These are phyloP conservation scores for Phialocephala subalpina DNA, from an alignment of 2,329 filamentous ascomycete genomes.

Conservation along the genomic window DNA sequence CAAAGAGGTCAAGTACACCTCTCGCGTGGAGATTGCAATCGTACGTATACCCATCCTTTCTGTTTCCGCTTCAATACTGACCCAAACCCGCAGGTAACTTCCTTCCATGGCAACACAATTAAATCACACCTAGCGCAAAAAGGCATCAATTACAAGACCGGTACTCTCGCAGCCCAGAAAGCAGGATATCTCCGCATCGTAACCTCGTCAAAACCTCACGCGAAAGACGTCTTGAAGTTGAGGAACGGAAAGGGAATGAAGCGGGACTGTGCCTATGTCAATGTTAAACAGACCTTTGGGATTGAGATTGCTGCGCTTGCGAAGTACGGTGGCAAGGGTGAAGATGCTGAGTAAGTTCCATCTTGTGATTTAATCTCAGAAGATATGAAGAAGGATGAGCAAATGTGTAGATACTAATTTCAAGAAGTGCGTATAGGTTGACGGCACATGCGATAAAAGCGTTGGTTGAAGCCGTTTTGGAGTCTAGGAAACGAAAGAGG, in stretches of 20 bases:
- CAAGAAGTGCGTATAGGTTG: conserved; percentile 2
- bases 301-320: conserved; percentile 23
- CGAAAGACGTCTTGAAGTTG: conserved; percentile 26
- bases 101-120: conserved; percentile 27
- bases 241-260: conserved; percentile 30
- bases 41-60: conserved; percentile 15
- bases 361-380: background rate
- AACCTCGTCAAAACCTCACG: conserved; percentile 26
- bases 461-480: background rate
- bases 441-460: background rate
- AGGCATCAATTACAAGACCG: conserved; percentile 19
- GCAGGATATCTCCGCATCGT: conserved; percentile 28
- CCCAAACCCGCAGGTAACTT: conserved; percentile 26
- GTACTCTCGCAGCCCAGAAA: conserved; percentile 15
- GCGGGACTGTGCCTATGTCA: conserved; percentile 30
- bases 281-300: conserved; percentile 21
- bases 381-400: background rate
- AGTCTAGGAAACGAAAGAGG: background rate
- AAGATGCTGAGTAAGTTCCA: conserved; percentile 20
- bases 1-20: conserved; percentile 9
- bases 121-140: conserved; percentile 25
- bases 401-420: background rate
- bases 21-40: conserved; percentile 25
- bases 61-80: background rate
- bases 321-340: conserved; percentile 23